phyloP scores from a whole-genome alignment of 768 basidiomycete species.

The Pholiota microspora region DNA sequence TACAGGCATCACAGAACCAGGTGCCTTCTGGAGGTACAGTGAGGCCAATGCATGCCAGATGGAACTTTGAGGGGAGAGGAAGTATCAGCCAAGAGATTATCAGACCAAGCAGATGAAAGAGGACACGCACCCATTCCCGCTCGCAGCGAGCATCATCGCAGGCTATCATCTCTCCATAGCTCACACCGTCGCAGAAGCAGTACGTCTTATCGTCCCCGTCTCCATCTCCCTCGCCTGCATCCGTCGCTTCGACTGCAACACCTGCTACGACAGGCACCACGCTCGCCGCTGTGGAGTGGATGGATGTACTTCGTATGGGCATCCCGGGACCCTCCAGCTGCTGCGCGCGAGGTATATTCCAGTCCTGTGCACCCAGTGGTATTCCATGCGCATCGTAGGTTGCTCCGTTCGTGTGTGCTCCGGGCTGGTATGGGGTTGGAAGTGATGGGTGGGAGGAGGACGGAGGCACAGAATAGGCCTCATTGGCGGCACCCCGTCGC shows the following conservation, averaged over 20 bases:
- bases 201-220: slow-evolving; percentile 70
- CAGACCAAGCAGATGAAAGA: slow-evolving; percentile 6
- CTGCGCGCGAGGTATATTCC: slow-evolving; percentile 47
- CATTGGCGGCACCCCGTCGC: slow-evolving; percentile 26
- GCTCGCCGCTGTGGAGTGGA: slow-evolving; percentile 29
- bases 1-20: slow-evolving; percentile 78
- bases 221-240: slow-evolving; percentile 49
- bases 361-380: slow-evolving; percentile 40
- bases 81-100: slow-evolving; percentile 3
- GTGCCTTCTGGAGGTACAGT: slow-evolving; percentile 61
- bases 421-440: slow-evolving; percentile 40
- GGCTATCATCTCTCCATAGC: slow-evolving; percentile 94
- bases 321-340: slow-evolving; percentile 78
- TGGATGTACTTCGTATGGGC: slow-evolving; percentile 53
- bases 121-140: slow-evolving; percentile 81
- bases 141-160: slow-evolving; percentile 83
- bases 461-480: slow-evolving; percentile 47
- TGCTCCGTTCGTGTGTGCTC: slow-evolving; percentile 27
- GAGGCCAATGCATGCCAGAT: slow-evolving; percentile 73
- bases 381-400: slow-evolving; percentile 41
- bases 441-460: slow-evolving; percentile 57
- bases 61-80: slow-evolving; percentile 52
- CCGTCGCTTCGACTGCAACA: slow-evolving; percentile 29
- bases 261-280: slow-evolving; percentile 29
- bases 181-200: slow-evolving; percentile 81